Evolutionary conservation across 441 rosid genomes (phyloP).

Genomic region (Bruguiera hainesii): DNA sequence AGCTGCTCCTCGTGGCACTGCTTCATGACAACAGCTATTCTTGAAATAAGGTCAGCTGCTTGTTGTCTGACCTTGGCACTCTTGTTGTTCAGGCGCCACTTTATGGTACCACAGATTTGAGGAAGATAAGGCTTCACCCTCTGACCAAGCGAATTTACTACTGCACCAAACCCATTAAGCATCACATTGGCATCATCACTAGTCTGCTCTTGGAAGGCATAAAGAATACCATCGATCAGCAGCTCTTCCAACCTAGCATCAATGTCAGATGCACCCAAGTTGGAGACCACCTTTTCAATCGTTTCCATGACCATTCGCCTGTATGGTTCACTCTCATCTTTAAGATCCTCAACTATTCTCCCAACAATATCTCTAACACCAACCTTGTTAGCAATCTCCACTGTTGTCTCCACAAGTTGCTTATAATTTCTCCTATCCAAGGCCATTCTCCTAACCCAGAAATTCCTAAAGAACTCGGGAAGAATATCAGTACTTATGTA

Average conservation of each 20-base stretch:
- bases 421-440: constrained; percentile 83
- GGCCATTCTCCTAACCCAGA: constrained; percentile 98
- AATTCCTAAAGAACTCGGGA: constrained; percentile 81
- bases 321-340: constrained; percentile 90
- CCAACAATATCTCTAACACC: constrained; percentile 94
- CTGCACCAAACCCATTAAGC: constrained; percentile 99
- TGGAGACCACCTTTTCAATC: constrained; percentile 88
- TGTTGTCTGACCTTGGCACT: constrained; percentile 98
- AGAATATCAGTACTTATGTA: constrained; percentile 86
- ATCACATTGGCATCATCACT: constrained; percentile 94
- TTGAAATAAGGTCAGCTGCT: constrained; percentile 95
- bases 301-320: constrained; percentile 98
- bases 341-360: constrained; percentile 85
- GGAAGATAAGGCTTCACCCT: constrained; percentile 98
- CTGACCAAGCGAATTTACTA: constrained; percentile 93
- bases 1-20: constrained; percentile 96
- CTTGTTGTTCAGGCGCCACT: constrained; percentile 99
- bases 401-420: constrained; percentile 95
- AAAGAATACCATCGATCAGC: constrained; percentile 94
- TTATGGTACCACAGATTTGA: constrained; percentile 97
- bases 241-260: constrained; percentile 91
- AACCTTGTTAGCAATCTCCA: constrained; percentile 90
- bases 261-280: constrained; percentile 91
- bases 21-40: constrained; percentile 96
- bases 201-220: constrained; percentile 98